These are phyloP conservation scores for Odontarrhena argentea DNA, from an alignment of 345 rosid species.

Conservation along the genomic window DNA sequence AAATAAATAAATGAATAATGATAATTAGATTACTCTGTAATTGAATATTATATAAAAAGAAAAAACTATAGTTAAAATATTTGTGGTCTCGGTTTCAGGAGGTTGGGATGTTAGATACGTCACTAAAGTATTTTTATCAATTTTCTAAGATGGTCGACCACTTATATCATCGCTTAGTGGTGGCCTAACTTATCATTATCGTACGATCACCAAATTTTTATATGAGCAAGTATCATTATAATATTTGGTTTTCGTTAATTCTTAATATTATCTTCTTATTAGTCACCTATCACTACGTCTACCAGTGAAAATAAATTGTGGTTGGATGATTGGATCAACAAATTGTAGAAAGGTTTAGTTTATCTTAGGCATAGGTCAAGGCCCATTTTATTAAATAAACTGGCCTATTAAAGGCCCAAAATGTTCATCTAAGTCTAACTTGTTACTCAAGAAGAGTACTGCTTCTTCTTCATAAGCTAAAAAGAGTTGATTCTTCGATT, in stretches of 20 bases:
- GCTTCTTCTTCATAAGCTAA: conserved; percentile 7
- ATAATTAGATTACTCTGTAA: conserved; percentile 9
- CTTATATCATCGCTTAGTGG: conserved; percentile 35
- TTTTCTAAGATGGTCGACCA: conserved; percentile 34
- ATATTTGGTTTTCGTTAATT: not conserved
- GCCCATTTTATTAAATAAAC: not conserved
- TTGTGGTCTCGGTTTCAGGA: conserved; percentile 27
- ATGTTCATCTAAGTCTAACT: conserved; percentile 7
- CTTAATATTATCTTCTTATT: conserved; percentile 28
- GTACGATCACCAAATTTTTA: conserved; percentile 32
- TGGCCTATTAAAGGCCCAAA: conserved; percentile 23
- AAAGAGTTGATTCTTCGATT: conserved; percentile 14
- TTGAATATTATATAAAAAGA: not conserved
- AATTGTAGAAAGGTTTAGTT: not conserved
- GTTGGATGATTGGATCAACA: not conserved
- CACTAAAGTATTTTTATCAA: not conserved
- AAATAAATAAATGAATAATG: not conserved
- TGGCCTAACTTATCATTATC: conserved; percentile 41
- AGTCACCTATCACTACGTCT: not conserved
- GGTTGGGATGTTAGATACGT: conserved; percentile 18
- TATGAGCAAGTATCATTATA: conserved; percentile 23
- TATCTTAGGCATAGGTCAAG: not conserved
- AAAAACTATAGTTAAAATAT: not conserved
- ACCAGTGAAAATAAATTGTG: not conserved
- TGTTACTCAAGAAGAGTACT: conserved; percentile 31